These are phyloP conservation scores for Cyberlindnera veronae DNA, from an alignment of 805 yeast genomes.

Conservation along the genomic window DNA sequence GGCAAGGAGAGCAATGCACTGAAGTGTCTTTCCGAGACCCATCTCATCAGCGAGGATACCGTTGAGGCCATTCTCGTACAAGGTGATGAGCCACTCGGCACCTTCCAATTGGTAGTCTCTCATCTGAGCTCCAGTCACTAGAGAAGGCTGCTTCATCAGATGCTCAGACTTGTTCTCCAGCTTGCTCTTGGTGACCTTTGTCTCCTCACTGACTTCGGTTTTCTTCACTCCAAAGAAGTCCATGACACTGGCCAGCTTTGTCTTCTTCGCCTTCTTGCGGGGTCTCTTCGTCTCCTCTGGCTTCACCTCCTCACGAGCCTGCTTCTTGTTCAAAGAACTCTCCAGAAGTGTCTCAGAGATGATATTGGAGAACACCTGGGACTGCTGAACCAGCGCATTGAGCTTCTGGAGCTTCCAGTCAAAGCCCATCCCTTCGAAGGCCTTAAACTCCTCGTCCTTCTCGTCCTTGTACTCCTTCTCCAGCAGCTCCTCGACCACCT, in stretches of 20 bases:
- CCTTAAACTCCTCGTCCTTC: constrained; percentile 15
- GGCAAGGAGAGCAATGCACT: constrained; percentile 75
- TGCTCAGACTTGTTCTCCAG: constrained; percentile 13
- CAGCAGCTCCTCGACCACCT: constrained; percentile 17
- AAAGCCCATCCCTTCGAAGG: constrained; percentile 40
- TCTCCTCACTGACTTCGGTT: constrained; percentile 19
- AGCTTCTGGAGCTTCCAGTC: constrained; percentile 62
- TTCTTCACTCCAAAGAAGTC: constrained; percentile 23
- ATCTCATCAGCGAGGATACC: constrained; percentile 97
- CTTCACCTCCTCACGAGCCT: constrained; percentile 21
- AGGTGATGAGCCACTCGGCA: constrained; percentile 81
- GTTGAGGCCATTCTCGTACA: constrained; percentile 90
- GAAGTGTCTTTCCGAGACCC: constrained; percentile 95
- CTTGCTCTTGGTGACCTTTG: constrained; percentile 24
- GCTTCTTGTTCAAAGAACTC: constrained; percentile 36
- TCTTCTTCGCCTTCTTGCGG: constrained; percentile 12
- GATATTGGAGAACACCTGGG: constrained; percentile 83
- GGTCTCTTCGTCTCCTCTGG: constrained; percentile 9
- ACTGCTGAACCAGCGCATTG: constrained; percentile 75
- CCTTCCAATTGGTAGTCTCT: constrained; percentile 89
- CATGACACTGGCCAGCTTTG: too few relatives aligned
- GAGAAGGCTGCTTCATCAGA: constrained; percentile 50
- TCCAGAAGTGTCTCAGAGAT: constrained; percentile 74
- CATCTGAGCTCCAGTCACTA: constrained; percentile 55
- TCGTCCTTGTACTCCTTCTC: constrained; percentile 4